Base-by-base conservation (phyloP, 1,284 basidiomycete genomes). In the Microbotryum scabiosae region DNA sequence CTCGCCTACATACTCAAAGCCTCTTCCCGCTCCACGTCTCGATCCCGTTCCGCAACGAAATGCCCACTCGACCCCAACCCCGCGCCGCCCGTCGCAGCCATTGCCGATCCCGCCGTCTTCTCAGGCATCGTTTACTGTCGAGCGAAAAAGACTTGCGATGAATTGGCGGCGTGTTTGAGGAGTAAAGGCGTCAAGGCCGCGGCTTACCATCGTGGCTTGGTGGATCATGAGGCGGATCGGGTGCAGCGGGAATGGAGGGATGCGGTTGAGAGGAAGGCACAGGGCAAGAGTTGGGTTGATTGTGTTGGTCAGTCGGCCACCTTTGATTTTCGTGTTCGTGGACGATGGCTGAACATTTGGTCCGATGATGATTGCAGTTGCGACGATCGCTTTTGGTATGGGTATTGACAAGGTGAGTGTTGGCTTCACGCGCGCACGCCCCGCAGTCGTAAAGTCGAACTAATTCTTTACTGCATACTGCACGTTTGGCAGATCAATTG, bases 341-440 rank as follows among this genome's bases (percentile, higher is more conserved):
- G n/a, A 25, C 20, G 12, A 6, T 20, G 36, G 18, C 57, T 62
- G 56, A 58, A 25, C 16, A 12, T 85, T 63, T 57, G 82, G 73
- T 52, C 54, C 21, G 60, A 75, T 3, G 71, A 75, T 48, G 66
- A 12, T 81, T 74, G 79, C 82, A 26, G 81, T 82, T 21, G 82
- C 82, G 1, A 84, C 83, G 0, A 84, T 91, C 49, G 89, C 89
- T 2, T 92, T 92, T 70, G 89, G 90, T 20, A 69, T 68, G 76
- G 89, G 90, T 1, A 90, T 93, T 36, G 89, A 93, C 73, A 90
- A 90, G 73, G 76, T 82, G 3, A 84, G 90, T 70, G 87, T 89
- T 44, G 81, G 87, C 36, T 36, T 23, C 25, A 14, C 26, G 10
- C 2, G 26, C 41, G 28, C 0, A 3, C 6, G 6, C n/a, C 18